phyloP scores from a whole-genome alignment of 2,329 filamentous ascomycete species.

The Claviceps spartinae region DNA sequence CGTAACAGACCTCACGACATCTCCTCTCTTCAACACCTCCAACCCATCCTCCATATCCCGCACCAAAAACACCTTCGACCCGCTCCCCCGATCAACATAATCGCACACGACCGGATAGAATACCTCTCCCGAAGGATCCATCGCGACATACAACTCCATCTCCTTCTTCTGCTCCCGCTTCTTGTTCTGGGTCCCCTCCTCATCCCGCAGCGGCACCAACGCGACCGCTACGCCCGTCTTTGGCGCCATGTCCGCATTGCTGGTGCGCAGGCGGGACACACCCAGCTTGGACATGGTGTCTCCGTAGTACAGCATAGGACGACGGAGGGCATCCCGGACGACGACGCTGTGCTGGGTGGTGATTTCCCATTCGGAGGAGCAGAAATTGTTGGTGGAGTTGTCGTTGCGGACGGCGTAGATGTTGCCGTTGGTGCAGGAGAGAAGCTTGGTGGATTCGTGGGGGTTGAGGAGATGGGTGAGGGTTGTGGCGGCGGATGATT shows the following conservation, averaged over 20 bases:
- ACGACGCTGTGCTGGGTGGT: conserved; percentile 8
- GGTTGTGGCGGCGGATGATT: conserved; percentile 9
- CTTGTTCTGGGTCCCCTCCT: background rate
- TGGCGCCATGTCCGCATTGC: conserved; percentile 9
- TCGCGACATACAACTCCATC: conserved; percentile 10
- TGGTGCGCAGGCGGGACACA: conserved; percentile 17
- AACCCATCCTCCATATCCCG: conserved; percentile 12
- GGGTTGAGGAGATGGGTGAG: conserved; percentile 12
- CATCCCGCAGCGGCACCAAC: conserved; percentile 7
- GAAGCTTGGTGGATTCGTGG: conserved; percentile 10
- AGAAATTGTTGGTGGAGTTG: conserved; percentile 9
- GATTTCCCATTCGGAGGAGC: conserved; percentile 13
- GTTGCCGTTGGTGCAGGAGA: conserved; percentile 21
- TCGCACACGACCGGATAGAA: conserved; percentile 19
- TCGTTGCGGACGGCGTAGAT: conserved; percentile 15
- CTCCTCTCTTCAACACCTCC: conserved; percentile 11
- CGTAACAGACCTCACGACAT: conserved; percentile 14
- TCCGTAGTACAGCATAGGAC: conserved; percentile 21
- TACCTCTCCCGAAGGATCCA: conserved; percentile 10
- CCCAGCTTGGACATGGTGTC: conserved; percentile 18
- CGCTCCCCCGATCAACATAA: conserved; percentile 8
- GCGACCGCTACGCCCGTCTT: conserved; percentile 9
- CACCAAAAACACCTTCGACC: conserved; percentile 16
- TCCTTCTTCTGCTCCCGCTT: background rate
- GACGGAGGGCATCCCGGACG: conserved; percentile 11